These are phyloP conservation scores for Raphanus sativus DNA, from an alignment of 345 rosid species.

Conservation along the genomic window DNA sequence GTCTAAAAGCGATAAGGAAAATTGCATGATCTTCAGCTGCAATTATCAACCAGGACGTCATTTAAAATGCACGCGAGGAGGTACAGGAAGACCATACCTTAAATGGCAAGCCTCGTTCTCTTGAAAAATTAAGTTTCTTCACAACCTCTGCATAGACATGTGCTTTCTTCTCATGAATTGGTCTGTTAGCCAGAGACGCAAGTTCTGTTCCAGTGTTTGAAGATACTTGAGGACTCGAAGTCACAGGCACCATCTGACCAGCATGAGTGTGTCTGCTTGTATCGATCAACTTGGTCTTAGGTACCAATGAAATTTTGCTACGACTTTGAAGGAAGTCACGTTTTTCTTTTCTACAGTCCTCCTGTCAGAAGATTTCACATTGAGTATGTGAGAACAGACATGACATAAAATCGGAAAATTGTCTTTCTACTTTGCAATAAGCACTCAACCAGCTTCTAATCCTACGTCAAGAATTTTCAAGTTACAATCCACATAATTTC, in stretches of 20 bases:
- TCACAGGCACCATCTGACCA: constrained; percentile 57
- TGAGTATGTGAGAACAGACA: not conserved
- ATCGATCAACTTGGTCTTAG: constrained; percentile 60
- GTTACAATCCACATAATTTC: constrained; percentile 1
- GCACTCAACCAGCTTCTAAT: constrained; percentile 12
- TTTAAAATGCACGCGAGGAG: not conserved
- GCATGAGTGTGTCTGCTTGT: constrained; percentile 44
- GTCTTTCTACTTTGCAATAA: constrained; percentile 1
- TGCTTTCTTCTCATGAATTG: constrained; percentile 73
- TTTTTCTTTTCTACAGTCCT: constrained; percentile 91
- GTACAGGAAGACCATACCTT: constrained; percentile 52
- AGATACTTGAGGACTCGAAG: constrained; percentile 63
- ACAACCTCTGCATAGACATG: constrained; percentile 77
- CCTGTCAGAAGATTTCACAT: constrained; percentile 50
- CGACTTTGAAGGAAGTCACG: constrained; percentile 94
- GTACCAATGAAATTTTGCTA: constrained; percentile 80
- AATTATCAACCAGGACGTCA: constrained; percentile 2
- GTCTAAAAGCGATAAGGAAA: not conserved
- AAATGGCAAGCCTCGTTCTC: constrained; percentile 75
- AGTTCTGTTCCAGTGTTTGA: constrained; percentile 59
- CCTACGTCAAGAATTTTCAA: not conserved
- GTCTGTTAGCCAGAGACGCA: constrained; percentile 61
- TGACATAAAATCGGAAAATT: not conserved
- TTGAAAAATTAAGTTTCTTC: constrained; percentile 71
- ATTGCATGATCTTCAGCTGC: constrained; percentile 10